Conservation (phyloP, 805 yeast species). For the Saturnispora zaruensis region DNA sequence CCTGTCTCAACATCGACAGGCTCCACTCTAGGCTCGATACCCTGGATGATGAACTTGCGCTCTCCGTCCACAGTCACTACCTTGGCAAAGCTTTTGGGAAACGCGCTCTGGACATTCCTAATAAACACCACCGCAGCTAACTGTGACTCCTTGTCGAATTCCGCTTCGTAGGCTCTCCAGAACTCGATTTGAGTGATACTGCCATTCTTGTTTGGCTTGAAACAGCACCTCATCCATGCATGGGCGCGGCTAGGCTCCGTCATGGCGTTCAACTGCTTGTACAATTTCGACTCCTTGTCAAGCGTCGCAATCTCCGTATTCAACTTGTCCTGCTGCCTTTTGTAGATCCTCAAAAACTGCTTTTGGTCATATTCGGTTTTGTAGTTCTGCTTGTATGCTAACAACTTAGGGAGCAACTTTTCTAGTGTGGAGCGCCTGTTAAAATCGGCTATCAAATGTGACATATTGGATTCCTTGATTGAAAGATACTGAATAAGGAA, state of each 20-base stretch:
- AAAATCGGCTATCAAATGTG: constrained; percentile 39
- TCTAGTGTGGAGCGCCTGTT: constrained; percentile 44
- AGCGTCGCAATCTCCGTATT: constrained; percentile 11
- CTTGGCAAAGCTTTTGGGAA: constrained; percentile 86
- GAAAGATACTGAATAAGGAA: constrained; percentile 68
- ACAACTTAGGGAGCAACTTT: constrained; percentile 54
- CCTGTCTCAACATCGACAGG: constrained; percentile 44
- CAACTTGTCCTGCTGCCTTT: constrained; percentile 31
- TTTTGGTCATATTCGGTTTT: constrained; percentile 32
- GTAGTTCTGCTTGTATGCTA: constrained; percentile 38
- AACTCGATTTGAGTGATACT: constrained; percentile 92
- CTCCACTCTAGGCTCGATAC: constrained; percentile 76
- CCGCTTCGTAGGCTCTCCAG: constrained; percentile 91
- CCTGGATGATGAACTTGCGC: constrained; percentile 84
- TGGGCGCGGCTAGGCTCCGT: constrained; percentile 89
- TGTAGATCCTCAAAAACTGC: constrained; percentile 33
- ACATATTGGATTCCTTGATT: constrained; percentile 42
- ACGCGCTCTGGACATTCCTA: constrained; percentile 85
- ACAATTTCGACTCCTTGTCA: constrained; percentile 32
- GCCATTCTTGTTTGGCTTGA: constrained; percentile 65
- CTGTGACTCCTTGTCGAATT: constrained; percentile 61
- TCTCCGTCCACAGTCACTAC: constrained; percentile 59
- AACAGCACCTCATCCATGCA: constrained; percentile 88
- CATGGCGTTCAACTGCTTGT: constrained; percentile 51
- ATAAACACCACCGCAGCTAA: constrained; percentile 96